Conservation (phyloP, 148 eudicot species). For the Vaccinium myrtillus region DNA sequence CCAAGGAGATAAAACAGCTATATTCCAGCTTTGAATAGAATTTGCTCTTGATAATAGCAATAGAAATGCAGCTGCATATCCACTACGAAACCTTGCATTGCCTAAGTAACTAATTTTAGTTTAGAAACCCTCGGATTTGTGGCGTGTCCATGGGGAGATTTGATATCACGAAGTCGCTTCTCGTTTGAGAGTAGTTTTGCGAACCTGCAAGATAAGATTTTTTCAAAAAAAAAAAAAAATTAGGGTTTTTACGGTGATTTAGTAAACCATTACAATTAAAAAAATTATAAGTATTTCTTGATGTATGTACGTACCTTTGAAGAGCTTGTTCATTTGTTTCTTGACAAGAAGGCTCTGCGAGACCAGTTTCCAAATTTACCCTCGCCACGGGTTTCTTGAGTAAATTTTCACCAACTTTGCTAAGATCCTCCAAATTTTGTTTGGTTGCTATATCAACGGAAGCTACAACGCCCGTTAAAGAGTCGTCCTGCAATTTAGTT, state of each 20-base stretch:
- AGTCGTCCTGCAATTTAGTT: slow-evolving; percentile 9
- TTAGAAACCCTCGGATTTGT: background rate
- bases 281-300: background rate
- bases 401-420: slow-evolving; percentile 9
- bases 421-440: slow-evolving; percentile 15
- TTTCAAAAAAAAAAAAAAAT: too few species aligned
- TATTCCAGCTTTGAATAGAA: too few species aligned
- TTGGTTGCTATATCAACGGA: slow-evolving; percentile 17
- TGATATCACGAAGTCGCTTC: background rate
- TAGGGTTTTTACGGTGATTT: background rate
- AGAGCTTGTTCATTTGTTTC: slow-evolving; percentile 19
- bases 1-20: too few species aligned
- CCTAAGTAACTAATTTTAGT: background rate
- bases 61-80: too few species aligned
- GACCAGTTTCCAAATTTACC: slow-evolving; percentile 15
- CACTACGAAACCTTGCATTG: too few species aligned
- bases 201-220: background rate
- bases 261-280: background rate
- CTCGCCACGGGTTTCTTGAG: slow-evolving; percentile 14
- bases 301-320: background rate
- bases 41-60: too few species aligned
- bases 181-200: slow-evolving; percentile 4
- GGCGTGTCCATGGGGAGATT: background rate
- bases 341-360: background rate
- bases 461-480: background rate